Conservation (phyloP, 108 stramenopile species). For the Skeletonema grethae region DNA sequence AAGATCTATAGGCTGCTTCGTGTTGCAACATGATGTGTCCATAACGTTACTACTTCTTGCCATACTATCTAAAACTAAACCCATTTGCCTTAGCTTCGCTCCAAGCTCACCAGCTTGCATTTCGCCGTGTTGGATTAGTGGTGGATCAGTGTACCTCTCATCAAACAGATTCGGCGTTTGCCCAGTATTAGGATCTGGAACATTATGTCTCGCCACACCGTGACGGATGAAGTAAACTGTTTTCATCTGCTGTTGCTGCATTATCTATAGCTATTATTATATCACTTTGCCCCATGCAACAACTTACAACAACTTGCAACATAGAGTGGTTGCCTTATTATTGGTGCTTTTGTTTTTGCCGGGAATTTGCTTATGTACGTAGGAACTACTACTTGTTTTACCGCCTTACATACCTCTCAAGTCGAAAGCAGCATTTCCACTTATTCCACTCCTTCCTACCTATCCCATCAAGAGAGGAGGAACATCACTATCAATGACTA, state of each 20-base stretch:
- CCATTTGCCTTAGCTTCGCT: conserved; percentile 22
- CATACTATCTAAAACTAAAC: conserved; percentile 13
- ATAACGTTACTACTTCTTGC: conserved; percentile 2
- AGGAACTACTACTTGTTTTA: too few species aligned
- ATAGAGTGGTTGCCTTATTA: too few species aligned
- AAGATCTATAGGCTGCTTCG: conserved; percentile 30
- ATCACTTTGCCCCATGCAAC: too few species aligned
- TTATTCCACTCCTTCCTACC: too few species aligned
- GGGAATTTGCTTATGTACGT: too few species aligned
- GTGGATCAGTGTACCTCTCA: conserved; percentile 62
- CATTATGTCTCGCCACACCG: conserved; percentile 73
- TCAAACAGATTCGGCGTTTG: conserved; percentile 49
- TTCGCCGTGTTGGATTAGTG: conserved; percentile 59
- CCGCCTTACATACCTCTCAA: too few species aligned
- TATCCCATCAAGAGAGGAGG: too few species aligned
- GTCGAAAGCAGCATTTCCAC: too few species aligned
- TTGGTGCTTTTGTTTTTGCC: too few species aligned
- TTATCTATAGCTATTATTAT: too few species aligned
- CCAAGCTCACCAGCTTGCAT: conserved; percentile 57
- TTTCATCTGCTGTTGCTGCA: conserved; percentile 5
- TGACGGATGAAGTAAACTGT: conserved; percentile 78
- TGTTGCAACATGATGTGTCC: conserved; percentile 6
- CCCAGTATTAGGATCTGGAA: conserved; percentile 49
- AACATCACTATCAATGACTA: not conserved
- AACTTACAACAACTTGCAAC: too few species aligned